phyloP scores from a whole-genome alignment of 441 rosid species.

The Brassica balearica region DNA sequence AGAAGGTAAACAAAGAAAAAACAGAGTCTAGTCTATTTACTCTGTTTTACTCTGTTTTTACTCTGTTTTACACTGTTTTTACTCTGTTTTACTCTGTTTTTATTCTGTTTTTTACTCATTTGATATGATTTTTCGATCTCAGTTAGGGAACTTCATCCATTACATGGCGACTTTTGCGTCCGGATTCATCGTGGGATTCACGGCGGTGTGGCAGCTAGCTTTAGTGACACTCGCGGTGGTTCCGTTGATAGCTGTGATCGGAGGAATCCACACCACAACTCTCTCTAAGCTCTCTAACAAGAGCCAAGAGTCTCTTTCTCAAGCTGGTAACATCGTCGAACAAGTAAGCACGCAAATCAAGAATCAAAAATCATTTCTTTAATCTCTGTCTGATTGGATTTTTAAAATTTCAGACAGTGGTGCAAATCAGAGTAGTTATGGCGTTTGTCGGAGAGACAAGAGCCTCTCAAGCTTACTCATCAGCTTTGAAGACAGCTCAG shows the following conservation, averaged over 20 bases:
- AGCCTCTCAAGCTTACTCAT: conserved; percentile 79
- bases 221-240: conserved; percentile 96
- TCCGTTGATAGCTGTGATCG: conserved; percentile 96
- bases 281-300: conserved; percentile 79
- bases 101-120: neutral
- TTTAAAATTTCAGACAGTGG: conserved; percentile 68
- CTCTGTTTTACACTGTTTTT: neutral
- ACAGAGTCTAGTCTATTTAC: neutral
- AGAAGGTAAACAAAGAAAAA: conserved; percentile 65
- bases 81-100: neutral
- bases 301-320: conserved; percentile 88
- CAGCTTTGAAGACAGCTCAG: conserved; percentile 83
- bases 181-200: conserved; percentile 97
- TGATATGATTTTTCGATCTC: conserved; percentile 44
- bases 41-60: neutral
- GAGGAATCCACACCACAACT: conserved; percentile 82
- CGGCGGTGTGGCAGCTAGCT: conserved; percentile 99
- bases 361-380: too few relatives aligned
- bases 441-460: conserved; percentile 96
- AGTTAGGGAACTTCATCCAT: conserved; percentile 98
- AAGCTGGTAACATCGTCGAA: conserved; percentile 94
- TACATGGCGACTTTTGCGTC: conserved; percentile 96
- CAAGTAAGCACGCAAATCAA: conserved; percentile 57
- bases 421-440: conserved; percentile 88
- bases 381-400: neutral